Conservation (phyloP, 106 monocot genomes). For the Vanilla planifolia region DNA sequence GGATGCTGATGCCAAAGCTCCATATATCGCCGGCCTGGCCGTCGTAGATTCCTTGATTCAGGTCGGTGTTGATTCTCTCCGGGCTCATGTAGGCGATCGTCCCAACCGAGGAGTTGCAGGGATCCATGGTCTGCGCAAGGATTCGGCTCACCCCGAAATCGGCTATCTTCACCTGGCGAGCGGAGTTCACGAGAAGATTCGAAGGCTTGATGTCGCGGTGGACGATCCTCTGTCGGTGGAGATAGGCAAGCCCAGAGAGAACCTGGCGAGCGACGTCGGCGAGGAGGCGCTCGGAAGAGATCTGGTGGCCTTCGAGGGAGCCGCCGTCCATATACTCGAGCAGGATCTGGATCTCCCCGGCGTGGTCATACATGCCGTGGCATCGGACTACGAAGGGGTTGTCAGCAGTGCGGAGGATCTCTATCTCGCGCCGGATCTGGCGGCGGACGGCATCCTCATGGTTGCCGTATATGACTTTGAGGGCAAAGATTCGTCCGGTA, state of each 20-base stretch:
- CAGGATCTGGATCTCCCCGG: conserved; percentile 49
- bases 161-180: conserved; percentile 40
- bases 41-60: conserved; percentile 78
- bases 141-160: conserved; percentile 66
- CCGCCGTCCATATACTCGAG: conserved; percentile 55
- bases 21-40: conserved; percentile 87
- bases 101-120: conserved; percentile 90
- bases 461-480: conserved; percentile 43
- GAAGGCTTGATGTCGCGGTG: conserved; percentile 59
- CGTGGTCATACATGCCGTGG: conserved; percentile 48
- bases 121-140: conserved; percentile 87
- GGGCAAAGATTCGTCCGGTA: conserved; percentile 18
- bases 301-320: conserved; percentile 27
- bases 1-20: conserved; percentile 88
- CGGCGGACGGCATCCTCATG: conserved; percentile 32
- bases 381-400: conserved; percentile 47
- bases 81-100: conserved; percentile 84
- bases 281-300: conserved; percentile 24
- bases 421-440: conserved; percentile 54
- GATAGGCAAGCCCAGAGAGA: conserved; percentile 35
- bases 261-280: conserved; percentile 36
- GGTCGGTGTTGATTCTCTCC: conserved; percentile 88
- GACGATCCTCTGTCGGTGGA: conserved; percentile 43
- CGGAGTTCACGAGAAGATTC: conserved; percentile 36
- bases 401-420: conserved; percentile 38